A percentile compares a stretch with the other conserved stretches of the same genome.
These are phyloP conservation scores for Pseudogymnoascus sp. DNA, from an alignment of 2,329 filamentous ascomycete species.

Conservation along the genomic window DNA sequence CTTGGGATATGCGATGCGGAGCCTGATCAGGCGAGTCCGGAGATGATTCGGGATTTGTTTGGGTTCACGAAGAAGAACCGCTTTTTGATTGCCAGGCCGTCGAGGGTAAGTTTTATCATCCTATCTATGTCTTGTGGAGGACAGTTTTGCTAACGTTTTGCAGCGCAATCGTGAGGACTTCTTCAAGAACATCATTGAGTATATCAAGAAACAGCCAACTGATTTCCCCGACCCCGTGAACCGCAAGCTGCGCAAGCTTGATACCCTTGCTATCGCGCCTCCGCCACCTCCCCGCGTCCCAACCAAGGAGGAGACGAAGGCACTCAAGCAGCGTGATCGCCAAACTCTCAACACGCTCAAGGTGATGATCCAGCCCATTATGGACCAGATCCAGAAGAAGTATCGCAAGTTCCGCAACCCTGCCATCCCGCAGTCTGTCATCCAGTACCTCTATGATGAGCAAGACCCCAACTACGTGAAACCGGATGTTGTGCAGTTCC, in stretches of 20 bases:
- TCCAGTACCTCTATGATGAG: slow-evolving; percentile 79
- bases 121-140: neutral
- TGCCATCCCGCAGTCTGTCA: slow-evolving; percentile 64
- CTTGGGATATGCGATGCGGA: slow-evolving; percentile 75
- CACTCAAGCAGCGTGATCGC: slow-evolving; percentile 73
- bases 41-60: slow-evolving; percentile 72
- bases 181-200: slow-evolving; percentile 66
- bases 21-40: slow-evolving; percentile 51
- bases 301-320: slow-evolving; percentile 73
- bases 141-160: slow-evolving; percentile 24
- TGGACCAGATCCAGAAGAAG: slow-evolving; percentile 90
- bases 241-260: slow-evolving; percentile 78
- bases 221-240: slow-evolving; percentile 84
- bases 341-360: slow-evolving; percentile 82
- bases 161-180: slow-evolving; percentile 65
- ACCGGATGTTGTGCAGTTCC: slow-evolving; percentile 51
- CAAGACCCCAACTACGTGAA: slow-evolving; percentile 65
- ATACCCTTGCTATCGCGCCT: slow-evolving; percentile 68
- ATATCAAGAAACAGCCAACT: slow-evolving; percentile 69
- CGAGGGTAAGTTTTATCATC: slow-evolving; percentile 41
- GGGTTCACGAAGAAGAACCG: slow-evolving; percentile 76
- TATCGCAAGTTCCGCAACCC: slow-evolving; percentile 84
- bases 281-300: slow-evolving; percentile 58
- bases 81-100: slow-evolving; percentile 61
- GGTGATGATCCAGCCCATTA: slow-evolving; percentile 82